phyloP scores from a whole-genome alignment of 352 stramenopile genomes.

The Globisporangium irregulare region DNA sequence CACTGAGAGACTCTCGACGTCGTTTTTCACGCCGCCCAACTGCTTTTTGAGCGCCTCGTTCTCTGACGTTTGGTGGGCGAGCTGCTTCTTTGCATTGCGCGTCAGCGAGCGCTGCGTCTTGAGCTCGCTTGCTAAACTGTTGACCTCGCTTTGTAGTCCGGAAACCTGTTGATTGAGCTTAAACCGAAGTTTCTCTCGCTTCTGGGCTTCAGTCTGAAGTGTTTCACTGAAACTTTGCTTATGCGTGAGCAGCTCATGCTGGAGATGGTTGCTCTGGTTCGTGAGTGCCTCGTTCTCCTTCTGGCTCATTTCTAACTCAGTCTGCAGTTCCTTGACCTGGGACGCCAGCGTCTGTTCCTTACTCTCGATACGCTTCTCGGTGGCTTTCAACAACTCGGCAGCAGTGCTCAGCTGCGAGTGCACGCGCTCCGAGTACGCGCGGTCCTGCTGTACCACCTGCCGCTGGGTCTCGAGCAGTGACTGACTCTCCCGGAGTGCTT shows the following conservation, averaged over 20 bases:
- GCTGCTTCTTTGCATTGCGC: slow-evolving; percentile 40
- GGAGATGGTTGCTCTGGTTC: slow-evolving; percentile 4
- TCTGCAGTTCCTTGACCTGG: slow-evolving; percentile 20
- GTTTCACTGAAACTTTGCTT: slow-evolving; percentile 1
- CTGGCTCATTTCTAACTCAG: slow-evolving; percentile 14
- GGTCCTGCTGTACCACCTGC: slow-evolving; percentile 32
- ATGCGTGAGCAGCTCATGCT: slow-evolving; percentile 26
- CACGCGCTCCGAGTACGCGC: slow-evolving; percentile 53
- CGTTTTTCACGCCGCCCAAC: slow-evolving; percentile 29
- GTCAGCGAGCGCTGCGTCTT: slow-evolving; percentile 31
- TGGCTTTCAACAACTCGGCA: slow-evolving; percentile 54
- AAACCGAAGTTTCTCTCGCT: slow-evolving; percentile 23
- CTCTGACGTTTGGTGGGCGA: slow-evolving; percentile 25
- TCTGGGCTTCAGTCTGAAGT: slow-evolving; percentile 16
- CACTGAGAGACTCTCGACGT: slow-evolving; percentile 36
- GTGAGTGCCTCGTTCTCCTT: slow-evolving; percentile 16
- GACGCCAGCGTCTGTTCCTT: slow-evolving; percentile 28
- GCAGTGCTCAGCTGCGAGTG: slow-evolving; percentile 59
- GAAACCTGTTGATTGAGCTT: slow-evolving; percentile 32
- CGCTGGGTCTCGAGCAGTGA: slow-evolving; percentile 20
- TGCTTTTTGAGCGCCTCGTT: slow-evolving; percentile 40
- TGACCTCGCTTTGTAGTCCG: slow-evolving; percentile 23
- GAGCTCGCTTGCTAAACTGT: slow-evolving; percentile 26
- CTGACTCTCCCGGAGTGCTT: slow-evolving; percentile 18
- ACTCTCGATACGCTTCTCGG: slow-evolving; percentile 44